Evolutionary conservation across 768 basidiomycete species (phyloP).

Genomic region (Lactarius trivialis): DNA sequence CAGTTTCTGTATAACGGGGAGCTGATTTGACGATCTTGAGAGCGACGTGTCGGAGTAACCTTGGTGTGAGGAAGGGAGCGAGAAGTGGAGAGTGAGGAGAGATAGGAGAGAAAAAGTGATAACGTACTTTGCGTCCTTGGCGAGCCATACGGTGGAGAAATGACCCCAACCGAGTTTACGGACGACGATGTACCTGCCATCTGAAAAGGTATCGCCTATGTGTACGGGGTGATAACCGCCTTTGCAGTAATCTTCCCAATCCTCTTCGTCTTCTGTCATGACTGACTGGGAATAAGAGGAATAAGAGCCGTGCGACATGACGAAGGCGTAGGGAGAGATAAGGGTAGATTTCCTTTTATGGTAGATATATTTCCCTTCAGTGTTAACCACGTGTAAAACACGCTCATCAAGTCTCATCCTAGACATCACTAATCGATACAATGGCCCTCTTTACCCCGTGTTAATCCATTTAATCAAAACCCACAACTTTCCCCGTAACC

Average conservation of each 20-base stretch:
- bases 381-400: constrained; percentile 13
- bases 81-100: background rate
- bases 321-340: constrained; percentile 1
- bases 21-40: constrained; percentile 99
- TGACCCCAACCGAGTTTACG: constrained; percentile 96
- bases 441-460: background rate
- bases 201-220: constrained; percentile 86
- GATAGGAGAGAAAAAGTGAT: background rate
- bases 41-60: constrained; percentile 93
- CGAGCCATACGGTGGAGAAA: constrained; percentile 91
- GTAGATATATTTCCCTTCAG: background rate
- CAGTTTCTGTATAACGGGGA: constrained; percentile 94
- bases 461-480: no score
- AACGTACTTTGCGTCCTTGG: constrained; percentile 69
- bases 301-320: constrained; percentile 68
- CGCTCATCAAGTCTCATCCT: constrained; percentile 1
- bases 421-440: constrained; percentile 5
- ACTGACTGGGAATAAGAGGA: constrained; percentile 68
- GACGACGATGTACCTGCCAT: constrained; percentile 83
- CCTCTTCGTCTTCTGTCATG: constrained; percentile 90
- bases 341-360: background rate
- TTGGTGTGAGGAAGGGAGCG: constrained; percentile 31
- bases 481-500: no score
- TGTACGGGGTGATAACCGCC: constrained; percentile 89
- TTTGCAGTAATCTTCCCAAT: constrained; percentile 75